A percentile compares a stretch with the other conserved stretches of the same genome.
Evolutionary conservation across 192 early-diverging fungal species (phyloP).

Genomic region (Entomortierella beljakovae): DNA sequence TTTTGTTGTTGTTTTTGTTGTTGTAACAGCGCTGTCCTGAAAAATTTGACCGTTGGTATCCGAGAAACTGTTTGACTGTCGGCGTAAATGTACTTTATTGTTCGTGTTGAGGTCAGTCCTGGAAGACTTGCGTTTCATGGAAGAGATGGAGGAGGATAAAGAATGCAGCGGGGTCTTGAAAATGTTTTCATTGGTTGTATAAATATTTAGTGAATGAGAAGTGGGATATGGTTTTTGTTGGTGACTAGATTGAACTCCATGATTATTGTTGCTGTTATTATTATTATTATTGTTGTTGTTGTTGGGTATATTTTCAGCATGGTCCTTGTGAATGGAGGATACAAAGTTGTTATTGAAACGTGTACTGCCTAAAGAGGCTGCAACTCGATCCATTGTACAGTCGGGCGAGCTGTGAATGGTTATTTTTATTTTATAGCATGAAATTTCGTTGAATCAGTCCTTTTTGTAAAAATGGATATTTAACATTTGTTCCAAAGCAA

Average conservation of each 20-base stretch:
- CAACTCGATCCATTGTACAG: background rate
- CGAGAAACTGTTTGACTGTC: conserved; percentile 19
- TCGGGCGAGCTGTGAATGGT: background rate
- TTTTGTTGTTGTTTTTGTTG: background rate
- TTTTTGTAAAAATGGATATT: too few relatives aligned
- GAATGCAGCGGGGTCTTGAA: conserved; percentile 16
- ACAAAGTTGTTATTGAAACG: background rate
- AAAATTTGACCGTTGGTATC: conserved; percentile 18
- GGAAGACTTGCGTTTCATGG: conserved; percentile 31
- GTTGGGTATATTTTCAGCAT: background rate
- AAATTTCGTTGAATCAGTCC: background rate
- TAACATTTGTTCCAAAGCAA: too few relatives aligned
- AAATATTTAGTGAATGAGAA: too few relatives aligned
- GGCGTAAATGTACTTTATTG: conserved; percentile 38
- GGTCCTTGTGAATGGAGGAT: background rate
- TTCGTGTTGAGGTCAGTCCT: conserved; percentile 15
- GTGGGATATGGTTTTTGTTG: background rate
- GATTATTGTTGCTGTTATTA: too few relatives aligned
- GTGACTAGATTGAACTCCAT: background rate
- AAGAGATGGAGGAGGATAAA: background rate
- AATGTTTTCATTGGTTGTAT: conserved; percentile 16
- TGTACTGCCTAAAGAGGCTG: background rate
- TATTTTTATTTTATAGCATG: background rate
- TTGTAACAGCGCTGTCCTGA: background rate
- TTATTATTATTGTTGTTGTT: background rate